Evolutionary conservation across 345 rosid genomes (phyloP), one percentile per base, ranked within the genome.

Genomic region (Lagerstroemia speciosa): DNA sequence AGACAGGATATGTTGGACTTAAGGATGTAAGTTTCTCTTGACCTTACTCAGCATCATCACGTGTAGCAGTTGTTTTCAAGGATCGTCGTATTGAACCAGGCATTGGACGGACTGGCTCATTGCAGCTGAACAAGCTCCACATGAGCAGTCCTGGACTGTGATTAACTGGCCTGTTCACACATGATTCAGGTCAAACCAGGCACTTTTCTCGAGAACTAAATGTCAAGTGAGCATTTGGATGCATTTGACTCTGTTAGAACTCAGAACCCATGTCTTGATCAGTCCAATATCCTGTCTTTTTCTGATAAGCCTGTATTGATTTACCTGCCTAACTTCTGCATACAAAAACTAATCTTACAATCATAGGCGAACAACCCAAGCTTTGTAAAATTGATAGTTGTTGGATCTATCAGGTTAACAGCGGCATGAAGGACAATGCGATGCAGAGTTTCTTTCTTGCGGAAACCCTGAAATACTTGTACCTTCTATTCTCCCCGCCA

Each of bases 361-460:
- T 58, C 10, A 29, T 58, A 10, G 30, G 7, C 29, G 6, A 58
- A 27, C 27, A 3, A 1, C 63, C 15, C 1, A 12, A 11, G 32
- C 63, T 10, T 34, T n/a, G 19, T 55, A 34, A 58, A 58, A 58
- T 30, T n/a, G 29, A 9, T 27, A 10, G 1, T 20, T 58, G 19
- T 26, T 32, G 61, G 41, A 60, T 31, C 27, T 67, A 71, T 41
- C 89, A 94, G 98, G 98, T 92, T 9, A 91, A 85, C 50, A 80
- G 84, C 1, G 99, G 98, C 36, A 83, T 77, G 33, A 92, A 85
- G 77, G 99, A 94, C 82, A 85, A 94, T 76, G 87, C 81, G 93
- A 94, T 94, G 98, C 99, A 92, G 71, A 94, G 96, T 82, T 94
- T 94, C 82, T 92, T 92, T 74, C 89, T 94, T 11, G 99, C 98